Evolutionary conservation across 2,329 filamentous ascomycete species (phyloP), one percentile per base, ranked within the genome.

Genomic region (Sporothrix sp.): DNA sequence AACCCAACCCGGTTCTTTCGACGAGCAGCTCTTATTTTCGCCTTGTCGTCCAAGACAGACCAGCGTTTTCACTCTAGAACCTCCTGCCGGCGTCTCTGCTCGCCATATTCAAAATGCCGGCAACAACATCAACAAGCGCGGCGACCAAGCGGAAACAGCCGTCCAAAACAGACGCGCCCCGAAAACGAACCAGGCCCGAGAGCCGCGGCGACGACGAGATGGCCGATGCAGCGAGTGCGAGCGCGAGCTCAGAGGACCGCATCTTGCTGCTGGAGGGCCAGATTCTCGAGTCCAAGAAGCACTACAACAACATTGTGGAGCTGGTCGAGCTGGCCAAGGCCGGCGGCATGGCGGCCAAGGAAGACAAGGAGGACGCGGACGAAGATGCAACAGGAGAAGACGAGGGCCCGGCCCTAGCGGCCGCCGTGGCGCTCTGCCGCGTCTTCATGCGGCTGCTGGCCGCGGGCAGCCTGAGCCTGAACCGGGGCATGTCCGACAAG

Each of bases 291-390:
- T 95, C 89, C 45, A 85, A 82, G 62, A 87, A 89, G 66, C 79
- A 95, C 68, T 95, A 94, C 74, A 95, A 95, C 72, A 88, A 95
- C 63, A 91, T 97, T 61, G 76, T 80, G 7, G 78, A 76, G 10
- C 69, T 97, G 33, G 71, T 95, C 40, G 74, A 75, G 37, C 75
- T 81, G 60, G 67, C 80, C 33, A 64, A 76, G 60, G 70, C 69
- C 32, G 69, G 70, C 25, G 25, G 4, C 1, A n/a, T 20, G 10
- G 28, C n/a, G 14, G 46, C 33, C 10, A 18, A 16, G 2, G 46
- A 33, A 5, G 48, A 40, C 2, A 38, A 37, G 18, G 48, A 50
- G 20, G 46, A 44, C 4, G 35, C 32, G 3, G 30, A 33, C 20
- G 47, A 52, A 7, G 27, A 33, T 2, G 40, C n/a, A 52, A 25